These are phyloP conservation scores for Triticum aestivum DNA, from an alignment of 176 grass and related monocot genomes.

Conservation along the genomic window DNA sequence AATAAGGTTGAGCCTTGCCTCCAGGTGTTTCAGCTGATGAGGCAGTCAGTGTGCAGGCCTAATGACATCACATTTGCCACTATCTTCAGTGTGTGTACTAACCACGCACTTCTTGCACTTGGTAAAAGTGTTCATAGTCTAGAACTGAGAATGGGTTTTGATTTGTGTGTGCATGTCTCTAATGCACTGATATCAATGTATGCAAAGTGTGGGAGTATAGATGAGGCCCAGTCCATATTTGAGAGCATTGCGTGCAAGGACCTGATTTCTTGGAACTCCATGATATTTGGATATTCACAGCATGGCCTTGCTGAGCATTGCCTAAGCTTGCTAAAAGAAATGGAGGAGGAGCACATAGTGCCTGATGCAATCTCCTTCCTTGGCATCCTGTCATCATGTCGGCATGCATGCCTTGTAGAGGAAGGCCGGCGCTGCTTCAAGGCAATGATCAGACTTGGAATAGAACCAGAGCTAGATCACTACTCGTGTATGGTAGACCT, in stretches of 20 bases:
- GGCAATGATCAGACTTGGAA: conserved; percentile 36
- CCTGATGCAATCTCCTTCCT: conserved; percentile 50
- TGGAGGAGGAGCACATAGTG: conserved; percentile 28
- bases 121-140: conserved; percentile 59
- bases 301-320: conserved; percentile 54
- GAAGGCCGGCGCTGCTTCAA: conserved; percentile 32
- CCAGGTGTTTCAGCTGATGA: conserved; percentile 45
- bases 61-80: conserved; percentile 68
- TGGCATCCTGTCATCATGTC: conserved; percentile 40
- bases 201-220: conserved; percentile 46
- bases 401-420: conserved; percentile 39
- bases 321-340: conserved; percentile 37
- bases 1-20: conserved; percentile 40
- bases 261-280: conserved; percentile 48
- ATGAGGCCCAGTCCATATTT: conserved; percentile 38
- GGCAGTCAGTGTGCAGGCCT: conserved; percentile 42
- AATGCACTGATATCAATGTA: conserved; percentile 60
- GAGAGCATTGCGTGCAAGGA: conserved; percentile 31
- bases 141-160: conserved; percentile 58
- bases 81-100: conserved; percentile 49
- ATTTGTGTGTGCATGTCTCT: conserved; percentile 47
- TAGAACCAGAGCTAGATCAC: conserved; percentile 55
- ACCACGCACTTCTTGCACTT: conserved; percentile 45
- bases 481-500: conserved; percentile 75
- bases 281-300: conserved; percentile 63